Percentiles rank a stretch among this genome's conserved stretches.
Evolutionary conservation across 2,329 filamentous ascomycete genomes (phyloP).

Genomic region (Aspergillus cejpii): DNA sequence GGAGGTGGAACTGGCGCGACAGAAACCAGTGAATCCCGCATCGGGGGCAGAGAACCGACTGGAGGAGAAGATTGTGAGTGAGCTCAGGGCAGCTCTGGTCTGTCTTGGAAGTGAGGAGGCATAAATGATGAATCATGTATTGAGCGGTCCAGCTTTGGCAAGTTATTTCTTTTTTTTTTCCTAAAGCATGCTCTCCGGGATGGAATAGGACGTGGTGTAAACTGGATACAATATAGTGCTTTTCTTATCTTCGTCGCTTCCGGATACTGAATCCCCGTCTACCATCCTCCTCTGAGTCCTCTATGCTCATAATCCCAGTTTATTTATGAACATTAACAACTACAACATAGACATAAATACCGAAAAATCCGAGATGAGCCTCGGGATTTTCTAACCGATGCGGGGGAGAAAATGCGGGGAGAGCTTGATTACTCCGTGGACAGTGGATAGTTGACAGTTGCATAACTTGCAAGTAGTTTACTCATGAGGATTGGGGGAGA

Average conservation of each 20-base stretch:
- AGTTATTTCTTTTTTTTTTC: constrained; percentile 11
- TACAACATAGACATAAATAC: neutral
- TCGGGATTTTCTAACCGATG: neutral
- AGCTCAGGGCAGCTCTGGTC: constrained; percentile 53
- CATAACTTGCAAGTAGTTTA: no score
- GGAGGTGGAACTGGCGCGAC: constrained; percentile 57
- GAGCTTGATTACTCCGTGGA: neutral
- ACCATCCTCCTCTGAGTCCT: no score
- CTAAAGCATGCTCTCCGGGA: neutral
- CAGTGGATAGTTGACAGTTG: neutral
- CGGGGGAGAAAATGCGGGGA: constrained; percentile 1
- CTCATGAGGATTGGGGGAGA: no score
- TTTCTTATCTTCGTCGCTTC: neutral
- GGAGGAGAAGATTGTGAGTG: constrained; percentile 66
- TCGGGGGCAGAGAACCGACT: constrained; percentile 56
- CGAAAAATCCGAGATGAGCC: neutral
- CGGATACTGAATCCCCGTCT: no score
- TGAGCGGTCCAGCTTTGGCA: constrained; percentile 5
- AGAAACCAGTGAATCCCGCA: constrained; percentile 36
- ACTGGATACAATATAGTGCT: neutral
- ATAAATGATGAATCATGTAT: constrained; percentile 20
- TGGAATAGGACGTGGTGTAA: neutral
- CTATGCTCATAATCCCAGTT: neutral
- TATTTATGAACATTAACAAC: neutral
- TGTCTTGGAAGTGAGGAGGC: constrained; percentile 39